These are phyloP conservation scores for Candida koratica DNA, from an alignment of 805 yeast species.

Conservation along the genomic window DNA sequence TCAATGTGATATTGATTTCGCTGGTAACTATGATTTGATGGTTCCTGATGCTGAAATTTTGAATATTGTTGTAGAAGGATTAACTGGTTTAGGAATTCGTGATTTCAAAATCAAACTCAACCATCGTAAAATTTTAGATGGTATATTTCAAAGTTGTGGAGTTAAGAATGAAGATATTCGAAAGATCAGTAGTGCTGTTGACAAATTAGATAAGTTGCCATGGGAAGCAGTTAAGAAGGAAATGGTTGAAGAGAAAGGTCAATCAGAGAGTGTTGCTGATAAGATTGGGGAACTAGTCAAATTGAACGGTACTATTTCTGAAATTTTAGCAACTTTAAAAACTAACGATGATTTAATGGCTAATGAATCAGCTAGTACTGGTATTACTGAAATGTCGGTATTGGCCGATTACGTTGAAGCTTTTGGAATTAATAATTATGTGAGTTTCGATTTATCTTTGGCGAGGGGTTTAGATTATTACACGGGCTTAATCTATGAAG, in stretches of 20 bases:
- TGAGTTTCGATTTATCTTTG: conserved; percentile 87
- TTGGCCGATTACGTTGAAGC: conserved; percentile 79
- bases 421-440: conserved; percentile 60
- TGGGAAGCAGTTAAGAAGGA: conserved; percentile 94
- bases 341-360: conserved; percentile 53
- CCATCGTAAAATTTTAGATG: conserved; percentile 94
- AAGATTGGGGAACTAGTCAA: conserved; percentile 88
- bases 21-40: conserved; percentile 90
- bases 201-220: conserved; percentile 90
- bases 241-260: conserved; percentile 87
- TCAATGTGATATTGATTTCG: conserved; percentile 97
- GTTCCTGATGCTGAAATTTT: conserved; percentile 93
- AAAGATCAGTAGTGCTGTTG: conserved; percentile 91
- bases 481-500: conserved; percentile 95
- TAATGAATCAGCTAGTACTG: conserved; percentile 73
- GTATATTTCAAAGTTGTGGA: conserved; percentile 92
- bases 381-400: conserved; percentile 73
- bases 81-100: conserved; percentile 73
- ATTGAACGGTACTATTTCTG: conserved; percentile 70
- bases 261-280: conserved; percentile 88
- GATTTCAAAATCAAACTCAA: conserved; percentile 91
- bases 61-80: conserved; percentile 78
- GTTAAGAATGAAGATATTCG: conserved; percentile 92
- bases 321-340: conserved; percentile 53
- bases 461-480: conserved; percentile 98